Evolutionary conservation across 805 yeast species (phyloP).

Genomic region (Kurtzmaniella cleridarum): DNA sequence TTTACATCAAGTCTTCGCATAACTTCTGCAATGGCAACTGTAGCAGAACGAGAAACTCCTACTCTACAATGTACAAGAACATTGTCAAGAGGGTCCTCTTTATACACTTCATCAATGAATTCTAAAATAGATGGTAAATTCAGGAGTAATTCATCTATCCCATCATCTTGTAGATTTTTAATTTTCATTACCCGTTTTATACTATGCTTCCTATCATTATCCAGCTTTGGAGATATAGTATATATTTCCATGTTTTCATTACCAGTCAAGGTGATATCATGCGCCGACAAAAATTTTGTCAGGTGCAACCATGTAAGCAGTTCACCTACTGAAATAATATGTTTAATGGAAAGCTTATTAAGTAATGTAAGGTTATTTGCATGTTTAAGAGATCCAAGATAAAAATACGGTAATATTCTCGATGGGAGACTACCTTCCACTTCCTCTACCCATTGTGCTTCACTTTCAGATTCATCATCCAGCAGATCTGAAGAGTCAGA

Average conservation of each 20-base stretch:
- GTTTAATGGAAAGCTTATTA: constrained; percentile 58
- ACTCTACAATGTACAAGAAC: constrained; percentile 87
- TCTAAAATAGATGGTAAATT: constrained; percentile 60
- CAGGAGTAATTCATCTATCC: constrained; percentile 68
- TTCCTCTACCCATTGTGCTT: constrained; percentile 31
- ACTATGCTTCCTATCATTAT: neutral
- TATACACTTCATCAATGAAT: constrained; percentile 47
- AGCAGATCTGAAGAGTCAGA: constrained; percentile 10
- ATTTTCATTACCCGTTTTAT: constrained; percentile 47
- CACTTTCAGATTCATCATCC: constrained; percentile 10
- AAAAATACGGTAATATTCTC: constrained; percentile 72
- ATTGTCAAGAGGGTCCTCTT: constrained; percentile 15
- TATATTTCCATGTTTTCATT: constrained; percentile 28
- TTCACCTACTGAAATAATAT: constrained; percentile 86
- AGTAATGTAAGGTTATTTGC: constrained; percentile 69
- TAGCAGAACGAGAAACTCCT: constrained; percentile 92
- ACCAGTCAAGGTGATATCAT: constrained; percentile 20
- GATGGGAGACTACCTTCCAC: constrained; percentile 77
- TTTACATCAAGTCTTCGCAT: constrained; percentile 69
- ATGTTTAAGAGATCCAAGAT: constrained; percentile 78
- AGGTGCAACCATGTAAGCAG: constrained; percentile 55
- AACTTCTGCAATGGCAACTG: constrained; percentile 92
- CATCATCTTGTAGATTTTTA: constrained; percentile 81
- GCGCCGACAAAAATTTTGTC: constrained; percentile 18
- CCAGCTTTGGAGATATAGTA: constrained; percentile 17